Base-by-base conservation (phyloP, 768 basidiomycete genomes). In the Termitomyces sp. region DNA sequence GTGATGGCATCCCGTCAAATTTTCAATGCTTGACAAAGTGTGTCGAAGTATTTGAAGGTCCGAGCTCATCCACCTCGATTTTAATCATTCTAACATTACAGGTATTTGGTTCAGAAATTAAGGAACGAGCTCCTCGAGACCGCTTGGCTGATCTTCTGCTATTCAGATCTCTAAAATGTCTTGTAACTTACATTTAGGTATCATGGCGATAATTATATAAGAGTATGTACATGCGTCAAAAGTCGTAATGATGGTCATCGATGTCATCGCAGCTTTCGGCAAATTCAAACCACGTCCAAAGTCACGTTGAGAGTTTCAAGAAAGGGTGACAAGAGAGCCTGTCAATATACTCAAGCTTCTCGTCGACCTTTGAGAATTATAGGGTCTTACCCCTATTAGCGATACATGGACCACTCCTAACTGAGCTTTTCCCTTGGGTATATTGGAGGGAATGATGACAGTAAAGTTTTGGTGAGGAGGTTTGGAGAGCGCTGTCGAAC, bases 391-490 rank as follows among this genome's bases (percentile, higher is more conserved):
- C 53, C 73, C 79, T 14, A 76, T 26, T 45, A 80, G 68, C 9
- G 70, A 49, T 22, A 74, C 53, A 63, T 78, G 76, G 8, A 65
- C 67, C 2, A 77, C 73, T 16, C 67, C 69, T n/a, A 80, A 59
- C 60, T 71, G 65, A 9, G 76, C 76, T 35, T 63, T 54, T 6
- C 79, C 77, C 33, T 61, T 53, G 0, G 63, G 0, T 9, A 65
- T n/a, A 5, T 28, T 47, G 22, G 66, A 52, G 3, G 79, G 80
- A 10, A 81, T 64, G 32, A 65, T 64, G 6, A 81, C 70, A 2
- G 75, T 73, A 58, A 78, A 77, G 60, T 79, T 79, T 53, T 81
- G 68, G 65, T 78, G 73, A 10, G 79, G 78, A 26, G 71, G 53
- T 35, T 54, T 54, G 43, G 14, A 33, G 43, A 16, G 10, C 13